phyloP scores from a whole-genome alignment of 164 flowering plant species.

The Echeveria elegans region DNA sequence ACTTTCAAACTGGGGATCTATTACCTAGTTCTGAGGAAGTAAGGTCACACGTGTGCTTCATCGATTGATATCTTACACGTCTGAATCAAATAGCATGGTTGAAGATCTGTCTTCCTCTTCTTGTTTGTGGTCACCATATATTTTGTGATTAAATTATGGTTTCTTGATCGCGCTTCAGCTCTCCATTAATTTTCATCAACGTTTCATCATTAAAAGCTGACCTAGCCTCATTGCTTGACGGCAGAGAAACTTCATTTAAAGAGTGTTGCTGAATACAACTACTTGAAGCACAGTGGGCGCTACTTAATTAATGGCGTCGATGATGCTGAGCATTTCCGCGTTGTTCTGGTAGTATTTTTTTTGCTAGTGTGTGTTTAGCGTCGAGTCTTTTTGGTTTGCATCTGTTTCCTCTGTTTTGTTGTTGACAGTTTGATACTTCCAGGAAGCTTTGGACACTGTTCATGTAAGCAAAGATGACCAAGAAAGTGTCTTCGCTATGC shows the following conservation, averaged over 20 bases:
- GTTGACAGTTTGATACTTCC: constrained; percentile 12
- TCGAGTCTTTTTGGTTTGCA: neutral
- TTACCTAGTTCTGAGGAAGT: no score
- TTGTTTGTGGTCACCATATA: neutral
- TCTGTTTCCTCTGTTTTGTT: neutral
- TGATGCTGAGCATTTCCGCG: constrained; percentile 75
- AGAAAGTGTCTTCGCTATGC: constrained; percentile 85
- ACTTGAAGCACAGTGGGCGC: constrained; percentile 81
- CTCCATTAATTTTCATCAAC: neutral
- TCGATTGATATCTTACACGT: neutral
- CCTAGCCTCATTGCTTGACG: constrained; percentile 9
- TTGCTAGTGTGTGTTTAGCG: neutral
- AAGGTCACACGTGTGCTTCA: no score
- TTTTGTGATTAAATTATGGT: neutral
- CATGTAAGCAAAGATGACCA: constrained; percentile 89
- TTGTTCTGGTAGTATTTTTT: constrained; percentile 48
- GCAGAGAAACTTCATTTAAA: constrained; percentile 78
- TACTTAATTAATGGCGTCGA: constrained; percentile 67
- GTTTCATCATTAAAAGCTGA: neutral
- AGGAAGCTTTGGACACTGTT: constrained; percentile 95
- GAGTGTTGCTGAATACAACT: constrained; percentile 66
- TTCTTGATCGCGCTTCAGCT: neutral
- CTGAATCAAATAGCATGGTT: no score
- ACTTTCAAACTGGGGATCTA: neutral
- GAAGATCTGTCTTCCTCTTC: no score